Conservation (phyloP, 148 eudicot genomes). For the Pharnaceum exiguum region DNA sequence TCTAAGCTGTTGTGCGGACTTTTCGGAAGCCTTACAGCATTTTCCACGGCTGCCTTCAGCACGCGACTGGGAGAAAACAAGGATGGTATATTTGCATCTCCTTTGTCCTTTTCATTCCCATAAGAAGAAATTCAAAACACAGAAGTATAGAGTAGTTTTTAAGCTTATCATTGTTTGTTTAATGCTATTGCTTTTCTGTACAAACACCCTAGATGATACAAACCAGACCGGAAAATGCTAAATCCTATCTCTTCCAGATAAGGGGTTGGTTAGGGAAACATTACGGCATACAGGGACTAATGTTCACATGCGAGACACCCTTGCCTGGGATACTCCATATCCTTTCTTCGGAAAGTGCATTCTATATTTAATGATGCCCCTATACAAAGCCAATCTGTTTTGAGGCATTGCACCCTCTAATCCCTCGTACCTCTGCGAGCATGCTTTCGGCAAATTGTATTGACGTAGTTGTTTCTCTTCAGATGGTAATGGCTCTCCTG, state of each 20-base stretch:
- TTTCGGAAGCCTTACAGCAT: too few relatives aligned
- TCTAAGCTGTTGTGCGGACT: too few relatives aligned
- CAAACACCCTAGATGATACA: too few relatives aligned
- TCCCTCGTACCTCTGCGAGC: conserved; percentile 12
- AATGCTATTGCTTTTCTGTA: too few relatives aligned
- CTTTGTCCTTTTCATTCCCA: too few relatives aligned
- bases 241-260: neutral
- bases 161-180: too few relatives aligned
- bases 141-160: too few relatives aligned
- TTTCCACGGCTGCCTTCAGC: too few relatives aligned
- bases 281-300: neutral
- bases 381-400: conserved; percentile 58
- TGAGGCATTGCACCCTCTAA: conserved; percentile 45
- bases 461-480: neutral
- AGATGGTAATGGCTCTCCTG: conserved; percentile 4
- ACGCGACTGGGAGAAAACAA: too few relatives aligned
- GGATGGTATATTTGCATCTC: too few relatives aligned
- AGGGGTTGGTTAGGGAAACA: neutral
- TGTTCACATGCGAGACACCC: conserved; percentile 12
- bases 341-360: conserved; percentile 19
- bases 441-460: conserved; percentile 1
- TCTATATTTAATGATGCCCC: conserved; percentile 39
- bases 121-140: too few relatives aligned
- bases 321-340: conserved; percentile 20
- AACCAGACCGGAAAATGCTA: neutral